Percentiles rank a stretch among this genome's conserved stretches.
Conservation (phyloP, 805 yeast genomes). For the Ogataea sp. region DNA sequence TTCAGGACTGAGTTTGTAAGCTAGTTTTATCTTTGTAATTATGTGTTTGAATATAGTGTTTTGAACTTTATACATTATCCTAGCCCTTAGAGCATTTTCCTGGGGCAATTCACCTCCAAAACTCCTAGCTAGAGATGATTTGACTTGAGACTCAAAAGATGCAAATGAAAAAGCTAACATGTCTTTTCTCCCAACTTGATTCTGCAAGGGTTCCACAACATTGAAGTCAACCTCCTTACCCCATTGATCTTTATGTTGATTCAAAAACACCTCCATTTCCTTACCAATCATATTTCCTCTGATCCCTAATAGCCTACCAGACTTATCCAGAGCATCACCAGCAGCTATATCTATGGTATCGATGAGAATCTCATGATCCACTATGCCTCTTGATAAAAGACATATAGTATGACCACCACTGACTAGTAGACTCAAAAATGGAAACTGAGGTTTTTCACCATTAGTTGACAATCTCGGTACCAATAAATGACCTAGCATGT, state of each 20-base stretch:
- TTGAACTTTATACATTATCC: conserved; percentile 55
- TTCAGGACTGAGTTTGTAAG: conserved; percentile 33
- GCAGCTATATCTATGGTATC: conserved; percentile 83
- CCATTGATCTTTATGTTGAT: conserved; percentile 24
- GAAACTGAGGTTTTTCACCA: conserved; percentile 42
- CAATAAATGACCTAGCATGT: conserved; percentile 89
- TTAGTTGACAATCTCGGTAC: conserved; percentile 46
- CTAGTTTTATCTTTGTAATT: conserved; percentile 49
- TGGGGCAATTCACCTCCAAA: conserved; percentile 11
- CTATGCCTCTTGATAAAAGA: conserved; percentile 53
- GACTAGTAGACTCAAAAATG: conserved; percentile 69
- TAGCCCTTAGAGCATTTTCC: conserved; percentile 25
- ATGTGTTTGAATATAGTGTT: conserved; percentile 66
- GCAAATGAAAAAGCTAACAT: conserved; percentile 66
- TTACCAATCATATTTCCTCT: conserved; percentile 80
- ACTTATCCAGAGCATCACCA: conserved; percentile 91
- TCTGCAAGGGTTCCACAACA: conserved; percentile 43
- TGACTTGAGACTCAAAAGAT: conserved; percentile 38
- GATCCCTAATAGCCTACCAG: conserved; percentile 79
- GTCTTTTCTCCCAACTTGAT: conserved; percentile 36
- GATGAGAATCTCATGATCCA: conserved; percentile 64
- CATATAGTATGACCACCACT: conserved; percentile 96
- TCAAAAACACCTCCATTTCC: conserved; percentile 58
- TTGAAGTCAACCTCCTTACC: conserved; percentile 18
- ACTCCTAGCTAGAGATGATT: conserved; percentile 18